Base-by-base conservation (phyloP, 2,329 filamentous ascomycete genomes). In the Cladosporium cucumerinum region DNA sequence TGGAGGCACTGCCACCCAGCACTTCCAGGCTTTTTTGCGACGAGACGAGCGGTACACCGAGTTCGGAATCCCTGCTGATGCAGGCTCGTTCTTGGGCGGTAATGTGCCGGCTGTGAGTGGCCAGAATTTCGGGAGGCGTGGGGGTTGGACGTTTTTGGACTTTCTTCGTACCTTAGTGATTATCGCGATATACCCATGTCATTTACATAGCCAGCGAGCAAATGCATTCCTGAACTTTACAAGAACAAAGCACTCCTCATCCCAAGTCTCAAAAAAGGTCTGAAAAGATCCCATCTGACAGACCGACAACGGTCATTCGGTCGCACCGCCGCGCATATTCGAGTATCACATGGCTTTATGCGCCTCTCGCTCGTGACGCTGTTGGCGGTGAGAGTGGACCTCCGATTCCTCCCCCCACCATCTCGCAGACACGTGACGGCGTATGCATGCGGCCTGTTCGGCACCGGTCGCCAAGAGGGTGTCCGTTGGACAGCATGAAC, bases 141-240 rank as follows among this genome's bases (percentile, higher is more conserved):
- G 43, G 58, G 58, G 57, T 46, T 49, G 57, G 36, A 43, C 23
- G 43, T 21, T 36, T 34, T 39, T 57, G 30, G 54, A 57, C 21
- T 23, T 26, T 52, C 26, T 28, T 52, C 39, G 23, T n/a, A 51
- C 48, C 48, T 57, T 57, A 39, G 23, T 46, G 28, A 25, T 61
- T 61, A 52, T 61, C 58, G 58, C 58, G 28, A 61, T 49, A 61
- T 61, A 61, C 58, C 58, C 58, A 51, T 61, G 58, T 61, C 30
- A 30, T 34, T 61, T 36, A n/a, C 28, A 46, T n/a, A 48, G 43
- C 58, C 28, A 51, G 58, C 58, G 58, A 46, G 23, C 18, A 52
- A 51, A 36, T 21, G 46, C 43, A 60, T 60, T 34, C 58, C 26
- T 36, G 46, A 61, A 49, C 36, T 21, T 46, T 58, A 46, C 16